A percentile compares a stretch with the other conserved stretches of the same genome.
phyloP scores from a whole-genome alignment of 129 eudicot species.

The Flaveria sonorensis region DNA sequence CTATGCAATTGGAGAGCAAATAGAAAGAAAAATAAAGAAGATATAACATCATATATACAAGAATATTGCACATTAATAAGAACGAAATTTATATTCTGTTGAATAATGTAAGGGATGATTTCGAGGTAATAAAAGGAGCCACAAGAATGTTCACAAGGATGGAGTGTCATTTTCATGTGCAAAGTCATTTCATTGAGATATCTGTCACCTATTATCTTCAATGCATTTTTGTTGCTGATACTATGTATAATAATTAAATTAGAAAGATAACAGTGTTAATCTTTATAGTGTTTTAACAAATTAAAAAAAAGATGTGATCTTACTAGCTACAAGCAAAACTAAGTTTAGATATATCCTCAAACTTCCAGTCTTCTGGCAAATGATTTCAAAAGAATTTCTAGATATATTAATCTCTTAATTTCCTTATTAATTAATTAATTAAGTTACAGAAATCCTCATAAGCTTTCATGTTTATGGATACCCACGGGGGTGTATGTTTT shows the following conservation, averaged over 20 bases:
- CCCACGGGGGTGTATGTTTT: too few species aligned
- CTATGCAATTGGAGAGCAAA: background rate
- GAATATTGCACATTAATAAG: background rate
- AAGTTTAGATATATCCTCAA: background rate
- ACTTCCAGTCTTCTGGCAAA: background rate
- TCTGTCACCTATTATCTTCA: constrained; percentile 15
- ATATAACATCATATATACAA: background rate
- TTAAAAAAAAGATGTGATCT: background rate
- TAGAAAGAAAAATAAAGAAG: background rate
- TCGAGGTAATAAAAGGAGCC: background rate
- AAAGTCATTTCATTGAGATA: constrained; percentile 19
- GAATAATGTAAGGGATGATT: background rate
- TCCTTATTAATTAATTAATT: background rate
- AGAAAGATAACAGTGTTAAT: background rate
- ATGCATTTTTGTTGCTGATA: constrained; percentile 1
- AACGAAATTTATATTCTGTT: background rate
- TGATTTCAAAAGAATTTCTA: background rate
- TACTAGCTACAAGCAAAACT: background rate
- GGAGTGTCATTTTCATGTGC: constrained; percentile 33
- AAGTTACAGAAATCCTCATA: background rate
- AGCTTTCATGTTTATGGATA: too few species aligned
- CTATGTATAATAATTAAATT: background rate
- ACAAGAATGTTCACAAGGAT: constrained; percentile 14
- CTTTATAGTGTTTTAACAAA: background rate
- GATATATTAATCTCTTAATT: background rate